Percentiles rank a stretch among this genome's conserved stretches.
These are phyloP conservation scores for Mikania micrantha DNA, from an alignment of 129 eudicot species.

Conservation along the genomic window DNA sequence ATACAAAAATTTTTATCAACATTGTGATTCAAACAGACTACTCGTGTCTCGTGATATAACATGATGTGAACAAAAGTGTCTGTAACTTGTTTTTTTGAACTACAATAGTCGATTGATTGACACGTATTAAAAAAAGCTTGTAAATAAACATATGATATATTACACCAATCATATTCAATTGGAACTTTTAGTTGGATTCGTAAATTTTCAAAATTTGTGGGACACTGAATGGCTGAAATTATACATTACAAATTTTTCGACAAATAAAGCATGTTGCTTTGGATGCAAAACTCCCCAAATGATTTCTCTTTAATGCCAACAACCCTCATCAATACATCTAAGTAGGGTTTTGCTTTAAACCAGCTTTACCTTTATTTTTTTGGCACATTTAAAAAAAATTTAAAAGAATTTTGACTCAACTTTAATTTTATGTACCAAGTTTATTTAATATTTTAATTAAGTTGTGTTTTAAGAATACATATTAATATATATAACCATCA, in stretches of 20 bases:
- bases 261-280: neutral
- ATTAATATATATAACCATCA: neutral
- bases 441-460: too few relatives aligned
- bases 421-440: neutral
- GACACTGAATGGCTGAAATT: neutral
- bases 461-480: neutral
- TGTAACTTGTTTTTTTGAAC: too few relatives aligned
- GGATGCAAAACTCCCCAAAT: neutral
- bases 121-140: too few relatives aligned
- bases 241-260: neutral
- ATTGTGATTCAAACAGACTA: too few relatives aligned
- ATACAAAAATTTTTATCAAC: too few relatives aligned
- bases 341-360: neutral
- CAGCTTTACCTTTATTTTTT: neutral
- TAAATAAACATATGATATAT: too few relatives aligned
- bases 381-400: neutral
- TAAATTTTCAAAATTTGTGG: neutral
- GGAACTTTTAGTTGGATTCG: neutral
- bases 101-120: too few relatives aligned
- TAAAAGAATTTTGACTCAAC: neutral
- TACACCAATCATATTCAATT: neutral
- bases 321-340: neutral
- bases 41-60: too few relatives aligned
- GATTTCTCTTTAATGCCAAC: neutral
- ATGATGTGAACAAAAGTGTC: too few relatives aligned